Percentiles rank a stretch among this genome's conserved stretches.
These are phyloP conservation scores for Anthoceros angustus DNA, from an alignment of 225 moss, liverwort and hornwort species.

Conservation along the genomic window DNA sequence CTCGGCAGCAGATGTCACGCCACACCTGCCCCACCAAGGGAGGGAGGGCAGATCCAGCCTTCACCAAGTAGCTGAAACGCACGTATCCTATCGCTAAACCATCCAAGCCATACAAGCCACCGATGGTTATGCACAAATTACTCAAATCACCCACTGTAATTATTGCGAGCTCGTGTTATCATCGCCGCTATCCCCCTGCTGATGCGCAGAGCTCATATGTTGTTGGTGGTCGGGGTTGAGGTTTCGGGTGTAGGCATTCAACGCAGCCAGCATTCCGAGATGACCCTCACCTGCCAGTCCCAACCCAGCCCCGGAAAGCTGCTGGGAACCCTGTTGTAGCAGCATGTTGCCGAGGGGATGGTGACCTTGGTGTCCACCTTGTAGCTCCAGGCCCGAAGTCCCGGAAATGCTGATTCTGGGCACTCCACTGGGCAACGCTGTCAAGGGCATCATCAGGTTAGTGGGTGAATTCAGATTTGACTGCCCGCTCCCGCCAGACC, in stretches of 20 bases:
- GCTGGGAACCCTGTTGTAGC: conserved; percentile 68
- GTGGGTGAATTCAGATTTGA: conserved; percentile 64
- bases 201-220: conserved; percentile 93
- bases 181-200: conserved; percentile 97
- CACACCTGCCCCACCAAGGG: too few relatives aligned
- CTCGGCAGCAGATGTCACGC: too few relatives aligned
- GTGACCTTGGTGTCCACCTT: conserved; percentile 75
- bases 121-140: too few relatives aligned
- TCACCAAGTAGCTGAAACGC: too few relatives aligned
- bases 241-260: conserved; percentile 89
- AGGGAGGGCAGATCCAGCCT: too few relatives aligned
- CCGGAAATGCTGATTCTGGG: conserved; percentile 82
- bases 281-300: conserved; percentile 72
- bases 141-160: not conserved
- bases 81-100: too few relatives aligned
- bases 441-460: conserved; percentile 69
- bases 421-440: conserved; percentile 75
- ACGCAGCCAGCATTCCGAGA: conserved; percentile 93
- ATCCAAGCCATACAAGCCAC: too few relatives aligned
- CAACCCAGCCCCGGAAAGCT: conserved; percentile 68
- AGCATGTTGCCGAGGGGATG: conserved; percentile 95
- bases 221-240: conserved; percentile 86
- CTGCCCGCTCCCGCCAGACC: conserved; percentile 41
- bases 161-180: conserved; percentile 97
- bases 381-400: conserved; percentile 90